Evolutionary conservation across 345 rosid species (phyloP), one percentile per base, ranked within the genome.

Genomic region (Bretschneidera sinensis): DNA sequence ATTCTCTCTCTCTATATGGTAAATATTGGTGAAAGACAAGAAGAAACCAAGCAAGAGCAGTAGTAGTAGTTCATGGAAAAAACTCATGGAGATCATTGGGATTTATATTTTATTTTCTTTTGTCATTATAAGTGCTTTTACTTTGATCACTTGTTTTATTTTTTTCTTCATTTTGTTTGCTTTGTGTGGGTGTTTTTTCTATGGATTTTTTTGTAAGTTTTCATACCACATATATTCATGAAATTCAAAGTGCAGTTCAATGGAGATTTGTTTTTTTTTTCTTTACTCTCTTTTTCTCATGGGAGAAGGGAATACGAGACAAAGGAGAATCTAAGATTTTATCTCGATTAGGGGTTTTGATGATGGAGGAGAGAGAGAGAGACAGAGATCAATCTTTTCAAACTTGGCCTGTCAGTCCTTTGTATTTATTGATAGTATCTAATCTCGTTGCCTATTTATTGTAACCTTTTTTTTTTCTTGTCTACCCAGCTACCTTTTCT

Each of bases 311-410:
- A n/a, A n/a, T n/a, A 64, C 64, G 79, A 71, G 83, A 79, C 82
- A n/a, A 77, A 75, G 72, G 74, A 69, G 84, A 71, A 71, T 77
- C 80, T 73, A 77, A 78, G 80, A 68, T 71, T 76, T 76, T 66
- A 54, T 31, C 54, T 57, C n/a, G n/a, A n/a, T 20, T 39, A 1
- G 16, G 45, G 16, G 6, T 39, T 39, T 39, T 14, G 45, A 13
- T 9, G 45, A 11, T 4, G 45, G 16, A 39, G 45, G 9, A 67
- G 64, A 66, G 71, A 72, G 72, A n/a, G n/a, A n/a, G n/a, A n/a
- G n/a, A n/a, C n/a, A 60, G 69, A 78, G 81, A 84, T 77, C 86
- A 79, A 81, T 79, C 85, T 73, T 79, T 75, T 79, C 83, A 81
- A 73, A 67, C 76, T 61, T 24, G 76, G 77, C 77, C 84, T 78